Evolutionary conservation across 2,329 filamentous ascomycete species (phyloP).

Genomic region (Diaporthe destruens): DNA sequence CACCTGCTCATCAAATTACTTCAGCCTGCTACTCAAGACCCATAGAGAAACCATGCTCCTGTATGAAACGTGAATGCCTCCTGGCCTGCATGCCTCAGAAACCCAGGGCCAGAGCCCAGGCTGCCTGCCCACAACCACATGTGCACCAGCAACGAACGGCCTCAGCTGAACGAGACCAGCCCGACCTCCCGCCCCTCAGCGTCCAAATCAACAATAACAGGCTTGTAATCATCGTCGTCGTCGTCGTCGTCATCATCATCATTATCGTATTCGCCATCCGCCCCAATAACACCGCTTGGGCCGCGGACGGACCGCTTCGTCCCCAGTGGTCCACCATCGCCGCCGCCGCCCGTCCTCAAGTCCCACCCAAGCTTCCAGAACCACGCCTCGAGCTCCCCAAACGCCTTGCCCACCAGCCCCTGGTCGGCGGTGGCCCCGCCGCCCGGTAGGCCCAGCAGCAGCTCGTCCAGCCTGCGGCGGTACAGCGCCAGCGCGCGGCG

Average conservation of each 20-base stretch:
- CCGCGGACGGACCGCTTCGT: constrained; percentile 55
- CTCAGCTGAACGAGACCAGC: constrained; percentile 61
- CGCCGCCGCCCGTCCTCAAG: constrained; percentile 63
- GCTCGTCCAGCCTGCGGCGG: constrained; percentile 65
- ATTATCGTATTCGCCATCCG: constrained; percentile 63
- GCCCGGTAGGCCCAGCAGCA: constrained; percentile 51
- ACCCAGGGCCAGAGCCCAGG: no score
- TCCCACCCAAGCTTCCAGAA: constrained; percentile 67
- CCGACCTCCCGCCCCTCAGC: constrained; percentile 64
- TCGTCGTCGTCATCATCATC: constrained; percentile 64
- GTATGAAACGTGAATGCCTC: background rate
- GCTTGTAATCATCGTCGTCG: constrained; percentile 62
- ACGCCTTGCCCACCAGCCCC: constrained; percentile 60
- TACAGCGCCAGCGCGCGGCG: constrained; percentile 65
- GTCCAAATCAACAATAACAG: constrained; percentile 66
- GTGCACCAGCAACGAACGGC: background rate
- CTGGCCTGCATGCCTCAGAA: background rate
- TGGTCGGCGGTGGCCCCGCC: constrained; percentile 54
- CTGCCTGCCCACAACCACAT: background rate
- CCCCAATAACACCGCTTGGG: background rate
- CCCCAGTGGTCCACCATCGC: constrained; percentile 58
- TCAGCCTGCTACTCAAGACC: background rate
- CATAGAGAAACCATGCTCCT: background rate
- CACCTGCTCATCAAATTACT: background rate
- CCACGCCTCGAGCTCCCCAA: constrained; percentile 62